Percentiles rank a stretch among this genome's conserved stretches.
Evolutionary conservation across 2,329 filamentous ascomycete genomes (phyloP).

Genomic region (Zymoseptoria brevis): DNA sequence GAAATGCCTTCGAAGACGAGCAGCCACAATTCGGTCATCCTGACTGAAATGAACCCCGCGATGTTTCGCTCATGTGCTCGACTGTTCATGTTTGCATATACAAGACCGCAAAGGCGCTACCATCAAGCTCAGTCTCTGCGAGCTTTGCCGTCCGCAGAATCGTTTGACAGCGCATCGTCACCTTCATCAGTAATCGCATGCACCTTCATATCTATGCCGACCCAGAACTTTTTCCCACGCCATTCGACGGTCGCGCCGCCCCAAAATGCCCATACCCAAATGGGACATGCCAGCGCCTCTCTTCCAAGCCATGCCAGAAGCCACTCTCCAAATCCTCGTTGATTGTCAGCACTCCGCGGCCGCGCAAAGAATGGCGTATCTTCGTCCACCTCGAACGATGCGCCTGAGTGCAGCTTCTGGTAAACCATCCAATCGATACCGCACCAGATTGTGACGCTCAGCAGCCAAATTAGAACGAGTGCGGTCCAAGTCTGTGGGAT

Average conservation of each 20-base stretch:
- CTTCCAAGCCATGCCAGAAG: constrained; percentile 74
- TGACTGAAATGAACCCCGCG: no score
- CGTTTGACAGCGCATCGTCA: neutral
- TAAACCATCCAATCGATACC: constrained; percentile 66
- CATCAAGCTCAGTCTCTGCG: neutral
- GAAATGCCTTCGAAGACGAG: no score
- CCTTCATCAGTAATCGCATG: constrained; percentile 35
- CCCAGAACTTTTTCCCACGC: constrained; percentile 74
- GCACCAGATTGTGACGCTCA: constrained; percentile 64
- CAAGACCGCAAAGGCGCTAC: neutral
- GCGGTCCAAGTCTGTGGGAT: constrained; percentile 60
- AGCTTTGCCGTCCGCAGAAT: constrained; percentile 4
- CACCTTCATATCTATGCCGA: constrained; percentile 78
- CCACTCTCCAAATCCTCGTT: constrained; percentile 61
- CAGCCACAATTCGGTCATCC: no score
- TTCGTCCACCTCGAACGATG: constrained; percentile 61
- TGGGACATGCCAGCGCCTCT: constrained; percentile 72
- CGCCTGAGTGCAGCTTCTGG: constrained; percentile 62
- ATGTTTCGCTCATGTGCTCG: no score
- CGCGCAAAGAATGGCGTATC: constrained; percentile 67
- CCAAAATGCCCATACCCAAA: constrained; percentile 85
- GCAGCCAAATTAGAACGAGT: constrained; percentile 58
- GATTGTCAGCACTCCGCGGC: constrained; percentile 36
- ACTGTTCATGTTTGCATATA: neutral
- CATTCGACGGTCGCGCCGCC: constrained; percentile 83